A percentile compares a stretch with the other conserved stretches of the same genome.
phyloP scores from a whole-genome alignment of 164 flowering plant genomes.

The Taxillus chinensis region DNA sequence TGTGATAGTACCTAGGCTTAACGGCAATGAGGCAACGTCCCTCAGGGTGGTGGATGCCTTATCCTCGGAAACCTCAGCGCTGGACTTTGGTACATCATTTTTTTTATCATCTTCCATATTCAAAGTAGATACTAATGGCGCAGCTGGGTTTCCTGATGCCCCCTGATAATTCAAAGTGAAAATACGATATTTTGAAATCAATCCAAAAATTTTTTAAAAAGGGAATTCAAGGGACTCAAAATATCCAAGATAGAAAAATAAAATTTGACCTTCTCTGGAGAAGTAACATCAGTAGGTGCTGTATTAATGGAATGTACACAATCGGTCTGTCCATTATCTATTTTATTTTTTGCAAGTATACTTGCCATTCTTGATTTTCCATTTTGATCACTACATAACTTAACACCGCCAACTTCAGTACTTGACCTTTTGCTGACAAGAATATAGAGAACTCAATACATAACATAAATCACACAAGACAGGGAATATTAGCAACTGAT shows the following conservation, averaged over 20 bases:
- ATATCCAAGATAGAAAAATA: not conserved
- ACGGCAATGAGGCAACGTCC: conserved; percentile 7
- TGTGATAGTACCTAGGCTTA: conserved; percentile 26
- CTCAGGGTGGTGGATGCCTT: conserved; percentile 10
- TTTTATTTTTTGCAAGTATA: conserved; percentile 8
- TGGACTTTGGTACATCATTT: conserved; percentile 12
- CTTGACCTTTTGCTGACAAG: conserved; percentile 34
- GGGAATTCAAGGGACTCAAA: not conserved
- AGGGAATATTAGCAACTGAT: not conserved
- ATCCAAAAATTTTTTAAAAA: not conserved
- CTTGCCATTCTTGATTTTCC: conserved; percentile 18
- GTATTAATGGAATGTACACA: conserved; percentile 7
- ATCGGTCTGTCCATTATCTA: conserved; percentile 19
- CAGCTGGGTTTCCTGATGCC: conserved; percentile 16
- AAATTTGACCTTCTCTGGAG: conserved; percentile 22
- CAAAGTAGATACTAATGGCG: conserved; percentile 9
- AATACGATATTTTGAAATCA: not conserved
- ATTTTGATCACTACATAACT: conserved; percentile 20
- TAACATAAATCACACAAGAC: not conserved
- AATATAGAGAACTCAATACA: conserved; percentile 1
- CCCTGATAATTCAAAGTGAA: conserved; percentile 16
- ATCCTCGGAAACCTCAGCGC: conserved; percentile 11
- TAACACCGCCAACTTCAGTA: conserved; percentile 15
- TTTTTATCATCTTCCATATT: conserved; percentile 15
- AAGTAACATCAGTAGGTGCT: conserved; percentile 19